Evolutionary conservation across 78 protist species (phyloP).

Genomic region (slime mould (Dictyostelium discoideum)): DNA sequence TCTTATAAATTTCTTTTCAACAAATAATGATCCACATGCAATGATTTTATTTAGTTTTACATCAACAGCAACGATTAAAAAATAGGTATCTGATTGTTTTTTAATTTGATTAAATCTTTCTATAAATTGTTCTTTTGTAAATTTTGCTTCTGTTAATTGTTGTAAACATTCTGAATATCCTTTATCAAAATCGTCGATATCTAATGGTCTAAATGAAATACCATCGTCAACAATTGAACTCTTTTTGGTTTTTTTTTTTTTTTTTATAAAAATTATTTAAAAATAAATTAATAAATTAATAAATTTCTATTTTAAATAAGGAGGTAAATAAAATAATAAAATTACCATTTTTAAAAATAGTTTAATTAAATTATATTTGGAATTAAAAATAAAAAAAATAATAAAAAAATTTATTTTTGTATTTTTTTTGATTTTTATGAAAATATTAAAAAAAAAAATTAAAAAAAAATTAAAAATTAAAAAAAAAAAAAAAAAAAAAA

Average conservation of each 20-base stretch:
- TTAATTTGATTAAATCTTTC: slow-evolving; percentile 40
- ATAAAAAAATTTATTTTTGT: no score
- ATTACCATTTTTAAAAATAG: no score
- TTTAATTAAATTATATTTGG: no score
- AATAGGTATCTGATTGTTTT: slow-evolving; percentile 32
- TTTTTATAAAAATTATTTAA: background rate
- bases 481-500: background rate
- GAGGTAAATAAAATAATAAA: no score
- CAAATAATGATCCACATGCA: slow-evolving; percentile 75
- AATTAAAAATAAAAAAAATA: no score
- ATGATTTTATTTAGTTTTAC: slow-evolving; percentile 23
- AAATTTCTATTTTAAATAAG: no score
- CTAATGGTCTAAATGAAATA: slow-evolving; percentile 35
- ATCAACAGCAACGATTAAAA: slow-evolving; percentile 80
- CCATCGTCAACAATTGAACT: background rate
- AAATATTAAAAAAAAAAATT: no score
- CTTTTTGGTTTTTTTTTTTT: background rate
- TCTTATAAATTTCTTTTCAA: slow-evolving; percentile 87
- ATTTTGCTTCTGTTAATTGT: slow-evolving; percentile 66
- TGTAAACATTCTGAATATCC: slow-evolving; percentile 53
- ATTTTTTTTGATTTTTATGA: no score
- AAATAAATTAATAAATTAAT: background rate
- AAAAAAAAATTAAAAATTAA: no score
- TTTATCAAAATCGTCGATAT: slow-evolving; percentile 35
- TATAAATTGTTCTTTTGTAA: slow-evolving; percentile 21